Evolutionary conservation across 139 green algal genomes (phyloP).

Genomic region (Spirogloea muscicola): DNA sequence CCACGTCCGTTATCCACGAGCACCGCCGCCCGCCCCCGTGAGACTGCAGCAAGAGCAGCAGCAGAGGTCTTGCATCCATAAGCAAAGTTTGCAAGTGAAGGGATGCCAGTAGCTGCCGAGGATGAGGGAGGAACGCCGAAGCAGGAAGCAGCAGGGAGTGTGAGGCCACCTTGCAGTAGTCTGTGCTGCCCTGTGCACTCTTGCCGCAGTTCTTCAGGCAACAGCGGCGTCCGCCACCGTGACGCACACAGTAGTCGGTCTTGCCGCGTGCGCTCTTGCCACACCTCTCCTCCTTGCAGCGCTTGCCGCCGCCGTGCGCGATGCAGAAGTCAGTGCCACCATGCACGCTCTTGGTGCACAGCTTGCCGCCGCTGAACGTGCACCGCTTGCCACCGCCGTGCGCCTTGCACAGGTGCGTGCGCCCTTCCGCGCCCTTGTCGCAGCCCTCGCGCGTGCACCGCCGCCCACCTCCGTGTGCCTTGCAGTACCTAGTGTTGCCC

Average conservation of each 20-base stretch:
- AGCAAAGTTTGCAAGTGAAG: no score
- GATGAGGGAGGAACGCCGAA: no score
- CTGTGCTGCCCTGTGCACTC: constrained; percentile 32
- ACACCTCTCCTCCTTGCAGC: constrained; percentile 8
- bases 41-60: constrained; percentile 13
- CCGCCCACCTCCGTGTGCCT: constrained; percentile 25
- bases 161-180: constrained; percentile 41
- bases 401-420: constrained; percentile 27
- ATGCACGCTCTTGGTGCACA: constrained; percentile 28
- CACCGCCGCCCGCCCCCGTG: constrained; percentile 13
- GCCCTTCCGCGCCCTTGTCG: constrained; percentile 4
- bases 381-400: constrained; percentile 40
- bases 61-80: no score
- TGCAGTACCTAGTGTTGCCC: background rate
- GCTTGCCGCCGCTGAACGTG: constrained; percentile 5
- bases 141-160: no score
- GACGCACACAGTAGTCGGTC: constrained; percentile 32
- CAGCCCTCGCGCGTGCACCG: constrained; percentile 6
- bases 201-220: constrained; percentile 7
- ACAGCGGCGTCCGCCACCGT: constrained; percentile 32
- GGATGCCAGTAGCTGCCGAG: no score
- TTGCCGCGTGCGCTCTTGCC: constrained; percentile 30
- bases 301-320: constrained; percentile 32
- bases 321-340: constrained; percentile 28
- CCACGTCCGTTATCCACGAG: background rate